Percentiles rank a stretch among this genome's conserved stretches.
phyloP scores from a whole-genome alignment of 805 yeast genomes.

The Yamadazyma laniorum region DNA sequence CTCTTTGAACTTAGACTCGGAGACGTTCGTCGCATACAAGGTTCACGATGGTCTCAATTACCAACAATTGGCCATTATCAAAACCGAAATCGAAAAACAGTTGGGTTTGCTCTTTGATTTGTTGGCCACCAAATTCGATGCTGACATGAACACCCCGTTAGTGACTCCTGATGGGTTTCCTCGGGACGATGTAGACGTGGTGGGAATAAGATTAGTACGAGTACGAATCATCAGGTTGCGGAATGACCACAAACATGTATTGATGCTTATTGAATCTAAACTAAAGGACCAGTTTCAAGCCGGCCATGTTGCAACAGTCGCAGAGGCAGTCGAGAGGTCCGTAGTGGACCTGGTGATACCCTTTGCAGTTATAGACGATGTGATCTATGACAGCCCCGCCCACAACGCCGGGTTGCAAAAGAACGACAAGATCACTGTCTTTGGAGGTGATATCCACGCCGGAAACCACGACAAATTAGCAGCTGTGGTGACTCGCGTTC shows the following conservation, averaged over 20 bases:
- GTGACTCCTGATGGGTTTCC: slow-evolving; percentile 82
- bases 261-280: slow-evolving; percentile 45
- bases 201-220: slow-evolving; percentile 58
- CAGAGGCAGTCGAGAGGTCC: neutral
- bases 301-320: slow-evolving; percentile 5
- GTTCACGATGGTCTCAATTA: slow-evolving; percentile 13
- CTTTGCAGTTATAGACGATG: slow-evolving; percentile 54
- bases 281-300: slow-evolving; percentile 44
- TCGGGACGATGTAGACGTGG: slow-evolving; percentile 76
- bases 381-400: slow-evolving; percentile 58
- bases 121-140: slow-evolving; percentile 43
- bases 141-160: slow-evolving; percentile 63
- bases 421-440: slow-evolving; percentile 53
- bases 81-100: slow-evolving; percentile 24
- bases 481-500: slow-evolving; percentile 45
- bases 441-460: slow-evolving; percentile 52
- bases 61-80: slow-evolving; percentile 13
- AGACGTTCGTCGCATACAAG: slow-evolving; percentile 7
- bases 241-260: slow-evolving; percentile 61
- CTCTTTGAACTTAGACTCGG: slow-evolving; percentile 13
- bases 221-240: slow-evolving; percentile 62
- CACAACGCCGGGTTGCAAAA: slow-evolving; percentile 46
- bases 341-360: slow-evolving; percentile 31
- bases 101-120: slow-evolving; percentile 35
- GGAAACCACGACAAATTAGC: slow-evolving; percentile 53